Conservation (phyloP, 2,329 filamentous ascomycete species). For the Exophiala aquamarina region DNA sequence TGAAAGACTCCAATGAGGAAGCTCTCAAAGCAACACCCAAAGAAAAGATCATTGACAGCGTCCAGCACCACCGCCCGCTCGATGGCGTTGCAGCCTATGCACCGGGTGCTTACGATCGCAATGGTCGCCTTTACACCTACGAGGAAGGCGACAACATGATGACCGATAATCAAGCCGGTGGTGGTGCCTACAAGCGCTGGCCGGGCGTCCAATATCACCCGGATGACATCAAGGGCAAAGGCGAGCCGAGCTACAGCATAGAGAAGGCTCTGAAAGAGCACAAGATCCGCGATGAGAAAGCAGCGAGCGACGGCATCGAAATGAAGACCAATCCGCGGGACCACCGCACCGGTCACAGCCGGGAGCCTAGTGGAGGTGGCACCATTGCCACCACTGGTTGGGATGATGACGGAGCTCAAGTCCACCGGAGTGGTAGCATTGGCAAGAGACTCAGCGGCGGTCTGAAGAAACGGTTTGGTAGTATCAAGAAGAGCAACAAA, state of each 20-base stretch:
- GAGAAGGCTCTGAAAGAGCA: conserved; percentile 67
- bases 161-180: conserved; percentile 66
- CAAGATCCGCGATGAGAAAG: conserved; percentile 34
- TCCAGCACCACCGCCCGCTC: conserved; percentile 72
- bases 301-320: conserved; percentile 23
- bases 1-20: conserved; percentile 70
- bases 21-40: conserved; percentile 77
- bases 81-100: conserved; percentile 79
- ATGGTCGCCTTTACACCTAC: conserved; percentile 73
- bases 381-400: conserved; percentile 11
- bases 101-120: conserved; percentile 66
- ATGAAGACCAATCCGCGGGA: conserved; percentile 19
- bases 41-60: conserved; percentile 73
- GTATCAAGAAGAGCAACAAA: conserved; percentile 23
- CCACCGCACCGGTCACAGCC: conserved; percentile 2
- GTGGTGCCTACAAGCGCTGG: conserved; percentile 77
- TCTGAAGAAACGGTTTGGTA: conserved; percentile 28
- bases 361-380: conserved; percentile 2
- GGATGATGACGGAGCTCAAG: conserved; percentile 13
- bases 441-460: conserved; percentile 24
- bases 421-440: conserved; percentile 23
- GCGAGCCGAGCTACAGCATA: conserved; percentile 71
- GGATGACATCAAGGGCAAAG: conserved; percentile 79
- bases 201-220: conserved; percentile 66
- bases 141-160: conserved; percentile 85